Percentiles rank a stretch among this genome's conserved stretches.
phyloP scores from a whole-genome alignment of 2,329 filamentous ascomycete species.

The Stylonectria norvegica region DNA sequence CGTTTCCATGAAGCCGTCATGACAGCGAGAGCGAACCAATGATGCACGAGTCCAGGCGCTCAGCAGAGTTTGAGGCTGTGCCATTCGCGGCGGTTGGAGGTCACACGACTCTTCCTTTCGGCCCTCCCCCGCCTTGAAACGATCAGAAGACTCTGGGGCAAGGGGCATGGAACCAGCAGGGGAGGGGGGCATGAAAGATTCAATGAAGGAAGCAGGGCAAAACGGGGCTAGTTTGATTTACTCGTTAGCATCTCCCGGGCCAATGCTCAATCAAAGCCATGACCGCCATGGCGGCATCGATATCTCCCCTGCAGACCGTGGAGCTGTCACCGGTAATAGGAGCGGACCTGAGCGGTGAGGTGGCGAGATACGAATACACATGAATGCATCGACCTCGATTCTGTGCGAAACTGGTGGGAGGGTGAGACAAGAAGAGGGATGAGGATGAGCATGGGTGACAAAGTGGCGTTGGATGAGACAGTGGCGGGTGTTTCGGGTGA shows the following conservation, averaged over 20 bases:
- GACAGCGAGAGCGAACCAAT: conserved; percentile 1
- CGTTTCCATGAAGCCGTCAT: conserved; percentile 4
- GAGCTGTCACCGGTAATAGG: too few relatives aligned
- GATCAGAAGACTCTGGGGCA: conserved; percentile 24
- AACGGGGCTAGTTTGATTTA: neutral
- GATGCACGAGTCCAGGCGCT: conserved; percentile 14
- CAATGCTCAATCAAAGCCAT: too few relatives aligned
- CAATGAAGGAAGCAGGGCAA: neutral
- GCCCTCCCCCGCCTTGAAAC: conserved; percentile 17
- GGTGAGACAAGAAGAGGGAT: too few relatives aligned
- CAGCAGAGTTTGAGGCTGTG: conserved; percentile 9
- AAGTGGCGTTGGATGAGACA: too few relatives aligned
- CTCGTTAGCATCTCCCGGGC: neutral
- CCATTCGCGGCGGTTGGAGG: conserved; percentile 17
- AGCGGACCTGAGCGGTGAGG: too few relatives aligned
- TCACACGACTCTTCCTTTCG: conserved; percentile 22
- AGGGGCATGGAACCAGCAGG: conserved; percentile 11
- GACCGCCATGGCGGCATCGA: too few relatives aligned
- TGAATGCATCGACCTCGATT: too few relatives aligned
- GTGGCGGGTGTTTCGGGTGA: too few relatives aligned
- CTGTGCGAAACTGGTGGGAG: too few relatives aligned
- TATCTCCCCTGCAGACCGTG: too few relatives aligned
- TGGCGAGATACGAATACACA: too few relatives aligned
- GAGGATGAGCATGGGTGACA: too few relatives aligned
- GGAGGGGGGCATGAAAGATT: conserved; percentile 5